Conservation (phyloP, 2,329 filamentous ascomycete genomes). For the Atkinsonella texensis region DNA sequence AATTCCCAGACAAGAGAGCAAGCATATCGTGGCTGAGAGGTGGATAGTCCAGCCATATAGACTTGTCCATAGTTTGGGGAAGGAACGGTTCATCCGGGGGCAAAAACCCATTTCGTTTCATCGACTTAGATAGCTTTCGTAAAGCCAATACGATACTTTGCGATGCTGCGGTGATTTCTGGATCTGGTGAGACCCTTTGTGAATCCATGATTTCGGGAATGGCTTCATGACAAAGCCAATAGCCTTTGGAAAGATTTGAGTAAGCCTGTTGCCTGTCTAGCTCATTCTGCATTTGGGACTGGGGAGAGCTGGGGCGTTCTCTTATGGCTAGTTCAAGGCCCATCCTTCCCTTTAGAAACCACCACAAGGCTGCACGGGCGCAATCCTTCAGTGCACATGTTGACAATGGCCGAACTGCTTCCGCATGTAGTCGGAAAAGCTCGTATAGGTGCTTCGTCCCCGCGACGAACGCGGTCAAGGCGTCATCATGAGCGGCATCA, state of each 20-base stretch:
- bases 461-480: slow-evolving; percentile 55
- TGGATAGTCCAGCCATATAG: slow-evolving; percentile 73
- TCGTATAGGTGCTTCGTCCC: slow-evolving; percentile 64
- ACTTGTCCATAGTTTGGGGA: slow-evolving; percentile 68
- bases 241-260: slow-evolving; percentile 71
- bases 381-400: slow-evolving; percentile 54
- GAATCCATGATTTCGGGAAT: slow-evolving; percentile 36
- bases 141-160: slow-evolving; percentile 51
- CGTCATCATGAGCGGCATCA: slow-evolving; percentile 44
- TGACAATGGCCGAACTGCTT: slow-evolving; percentile 55
- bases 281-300: slow-evolving; percentile 41
- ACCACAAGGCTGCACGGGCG: slow-evolving; percentile 68
- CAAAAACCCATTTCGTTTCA: slow-evolving; percentile 72
- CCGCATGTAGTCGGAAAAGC: slow-evolving; percentile 66
- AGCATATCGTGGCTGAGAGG: slow-evolving; percentile 58
- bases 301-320: slow-evolving; percentile 40
- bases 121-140: slow-evolving; percentile 64
- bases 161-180: slow-evolving; percentile 40
- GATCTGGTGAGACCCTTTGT: slow-evolving; percentile 28
- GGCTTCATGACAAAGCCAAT: slow-evolving; percentile 60
- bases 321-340: slow-evolving; percentile 62
- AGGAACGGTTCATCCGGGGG: slow-evolving; percentile 56
- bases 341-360: slow-evolving; percentile 74
- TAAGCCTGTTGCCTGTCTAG: slow-evolving; percentile 63
- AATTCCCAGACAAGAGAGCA: slow-evolving; percentile 54